These are phyloP conservation scores for Apiospora pterosperma DNA, from an alignment of 2,329 filamentous ascomycete genomes.

Conservation along the genomic window DNA sequence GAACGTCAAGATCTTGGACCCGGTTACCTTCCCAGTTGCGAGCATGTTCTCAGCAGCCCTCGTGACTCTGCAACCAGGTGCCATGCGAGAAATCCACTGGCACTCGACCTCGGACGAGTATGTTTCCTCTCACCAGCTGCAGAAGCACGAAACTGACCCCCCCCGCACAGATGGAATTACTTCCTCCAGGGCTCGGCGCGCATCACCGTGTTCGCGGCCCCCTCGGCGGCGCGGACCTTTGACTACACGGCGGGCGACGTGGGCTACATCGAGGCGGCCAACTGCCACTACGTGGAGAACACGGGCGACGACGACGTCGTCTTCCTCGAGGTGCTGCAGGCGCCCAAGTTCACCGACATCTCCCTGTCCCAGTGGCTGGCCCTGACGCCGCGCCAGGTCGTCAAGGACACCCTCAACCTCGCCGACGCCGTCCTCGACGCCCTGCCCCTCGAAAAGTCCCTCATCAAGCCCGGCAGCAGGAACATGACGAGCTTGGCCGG, in stretches of 20 bases:
- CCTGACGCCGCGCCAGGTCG: slow-evolving; percentile 53
- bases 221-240: slow-evolving; percentile 48
- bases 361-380: slow-evolving; percentile 57
- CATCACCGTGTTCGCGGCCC: slow-evolving; percentile 53
- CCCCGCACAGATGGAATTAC: slow-evolving; percentile 40
- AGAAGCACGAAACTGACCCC: not conserved
- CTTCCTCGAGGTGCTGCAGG: slow-evolving; percentile 58
- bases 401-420: slow-evolving; percentile 51
- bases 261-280: slow-evolving; percentile 52
- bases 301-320: slow-evolving; percentile 54
- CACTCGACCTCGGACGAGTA: slow-evolving; percentile 57
- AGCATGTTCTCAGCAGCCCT: slow-evolving; percentile 52
- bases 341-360: slow-evolving; percentile 48
- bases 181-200: slow-evolving; percentile 55
- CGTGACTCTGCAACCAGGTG: slow-evolving; percentile 57
- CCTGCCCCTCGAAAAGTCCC: slow-evolving; percentile 38
- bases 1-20: slow-evolving; percentile 57
- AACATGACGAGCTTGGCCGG: slow-evolving; percentile 29
- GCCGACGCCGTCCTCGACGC: slow-evolving; percentile 31
- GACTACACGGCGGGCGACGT: slow-evolving; percentile 59
- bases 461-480: slow-evolving; percentile 37
- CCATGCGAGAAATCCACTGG: slow-evolving; percentile 64
- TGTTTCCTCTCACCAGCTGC: not conserved
- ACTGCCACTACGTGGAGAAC: slow-evolving; percentile 60
- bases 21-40: slow-evolving; percentile 54